Conservation (phyloP, 257 asterid genomes). For the Solanum phureja region DNA sequence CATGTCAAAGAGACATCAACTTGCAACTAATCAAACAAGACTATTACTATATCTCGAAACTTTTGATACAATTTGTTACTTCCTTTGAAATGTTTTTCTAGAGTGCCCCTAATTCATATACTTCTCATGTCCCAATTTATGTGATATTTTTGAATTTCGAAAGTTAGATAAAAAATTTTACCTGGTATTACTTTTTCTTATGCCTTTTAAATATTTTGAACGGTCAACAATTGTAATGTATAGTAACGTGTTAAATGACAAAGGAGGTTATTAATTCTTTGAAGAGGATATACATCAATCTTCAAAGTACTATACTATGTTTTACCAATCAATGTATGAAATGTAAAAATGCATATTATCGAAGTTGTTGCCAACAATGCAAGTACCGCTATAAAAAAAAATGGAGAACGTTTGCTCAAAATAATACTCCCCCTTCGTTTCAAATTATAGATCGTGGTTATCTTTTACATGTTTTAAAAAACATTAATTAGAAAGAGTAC, state of each 20-base stretch:
- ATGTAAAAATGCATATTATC: background rate
- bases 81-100: background rate
- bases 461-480: background rate
- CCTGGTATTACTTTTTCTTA: fast-evolving
- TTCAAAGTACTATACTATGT: background rate
- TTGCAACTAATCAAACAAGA: background rate
- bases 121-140: background rate
- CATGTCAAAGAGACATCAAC: background rate
- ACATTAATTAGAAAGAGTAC: background rate
- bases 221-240: fast-evolving
- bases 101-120: background rate
- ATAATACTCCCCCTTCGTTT: background rate
- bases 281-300: background rate
- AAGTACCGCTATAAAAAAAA: background rate
- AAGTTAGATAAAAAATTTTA: background rate
- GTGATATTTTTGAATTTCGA: background rate
- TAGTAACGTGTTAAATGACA: background rate
- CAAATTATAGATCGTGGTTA: background rate
- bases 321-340: background rate
- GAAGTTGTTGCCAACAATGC: background rate
- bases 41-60: background rate
- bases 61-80: background rate
- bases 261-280: background rate
- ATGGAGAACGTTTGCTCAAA: background rate
- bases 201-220: background rate